Percentiles rank a stretch among this genome's conserved stretches.
Evolutionary conservation across 148 eudicot species (phyloP).

Genomic region (Vaccinium corymbosum): DNA sequence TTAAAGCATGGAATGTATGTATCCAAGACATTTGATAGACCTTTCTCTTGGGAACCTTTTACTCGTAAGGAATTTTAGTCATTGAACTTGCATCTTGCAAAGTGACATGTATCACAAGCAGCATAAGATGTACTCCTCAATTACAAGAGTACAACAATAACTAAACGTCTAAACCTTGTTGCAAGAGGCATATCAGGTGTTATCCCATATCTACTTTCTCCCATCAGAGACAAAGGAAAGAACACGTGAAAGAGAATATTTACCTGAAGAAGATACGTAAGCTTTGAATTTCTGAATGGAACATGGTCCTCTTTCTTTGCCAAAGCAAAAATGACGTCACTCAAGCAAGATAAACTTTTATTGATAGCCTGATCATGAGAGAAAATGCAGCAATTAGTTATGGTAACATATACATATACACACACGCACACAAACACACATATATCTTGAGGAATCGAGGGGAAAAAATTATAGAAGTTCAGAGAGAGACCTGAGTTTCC

Average conservation of each 20-base stretch:
- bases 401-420: neutral
- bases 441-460: neutral
- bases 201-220: neutral
- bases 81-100: neutral
- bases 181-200: neutral
- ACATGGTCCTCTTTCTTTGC: constrained; percentile 85
- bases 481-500: constrained; percentile 59
- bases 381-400: neutral
- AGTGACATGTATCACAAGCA: neutral
- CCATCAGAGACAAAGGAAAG: neutral
- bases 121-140: neutral
- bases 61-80: neutral
- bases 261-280: constrained; percentile 78
- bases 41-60: neutral
- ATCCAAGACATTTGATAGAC: neutral
- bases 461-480: neutral
- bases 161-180: neutral
- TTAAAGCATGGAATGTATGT: neutral
- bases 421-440: no score
- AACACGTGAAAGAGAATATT: neutral
- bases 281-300: constrained; percentile 75
- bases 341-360: constrained; percentile 66
- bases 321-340: constrained; percentile 67
- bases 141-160: neutral
- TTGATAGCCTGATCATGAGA: constrained; percentile 53